Evolutionary conservation across 202 grass and related monocot species (phyloP), one percentile per base, ranked within the genome.

Genomic region (Sporobolus alterniflorus): DNA sequence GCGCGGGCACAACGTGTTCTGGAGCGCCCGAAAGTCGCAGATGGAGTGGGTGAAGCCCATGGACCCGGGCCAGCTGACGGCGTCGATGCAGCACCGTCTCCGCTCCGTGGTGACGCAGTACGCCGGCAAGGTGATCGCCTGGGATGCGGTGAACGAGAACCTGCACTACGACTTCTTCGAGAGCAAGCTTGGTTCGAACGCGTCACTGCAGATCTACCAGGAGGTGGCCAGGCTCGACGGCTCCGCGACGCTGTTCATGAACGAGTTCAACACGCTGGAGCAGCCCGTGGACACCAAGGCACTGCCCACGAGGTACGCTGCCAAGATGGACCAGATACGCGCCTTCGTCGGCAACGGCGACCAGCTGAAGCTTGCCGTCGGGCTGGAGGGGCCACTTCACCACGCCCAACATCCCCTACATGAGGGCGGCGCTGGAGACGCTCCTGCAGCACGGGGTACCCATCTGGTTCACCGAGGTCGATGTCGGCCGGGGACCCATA

Each of bases 401-500:
- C 43, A 78, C 43, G 8, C 96, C 96, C 1, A 88, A 98, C 73
- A 55, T 98, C 62, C 80, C 96, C 0, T 93, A 92, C 67, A 65
- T 95, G 72, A 88, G 92, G 86, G 46, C 84, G 4, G 11, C 90
- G 34, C 65, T 98, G 25, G 92, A 98, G 76, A 92, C 72, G 26
- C 85, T 98, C 21, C 87, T 90, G 2, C 64, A 44, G 59, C 79
- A 87, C 6, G 92, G 89, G 25, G 46, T 91, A 6, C 89, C 96
- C 15, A 95, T 98, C 76, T 98, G 96, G 96, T 87, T 98, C 36
- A 98, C 96, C 9, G 96, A 98, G 82, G 84, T 95, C 20, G 96
- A 98, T 14, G 89, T 92, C 2, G 61, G 15, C n/a, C 71, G 89
- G 50, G 56, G 77, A 6, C 42, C 83, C 48, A 89, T 82, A 48